Evolutionary conservation across 208 protist species (phyloP).

Genomic region (Naegleria lovaniensis): DNA sequence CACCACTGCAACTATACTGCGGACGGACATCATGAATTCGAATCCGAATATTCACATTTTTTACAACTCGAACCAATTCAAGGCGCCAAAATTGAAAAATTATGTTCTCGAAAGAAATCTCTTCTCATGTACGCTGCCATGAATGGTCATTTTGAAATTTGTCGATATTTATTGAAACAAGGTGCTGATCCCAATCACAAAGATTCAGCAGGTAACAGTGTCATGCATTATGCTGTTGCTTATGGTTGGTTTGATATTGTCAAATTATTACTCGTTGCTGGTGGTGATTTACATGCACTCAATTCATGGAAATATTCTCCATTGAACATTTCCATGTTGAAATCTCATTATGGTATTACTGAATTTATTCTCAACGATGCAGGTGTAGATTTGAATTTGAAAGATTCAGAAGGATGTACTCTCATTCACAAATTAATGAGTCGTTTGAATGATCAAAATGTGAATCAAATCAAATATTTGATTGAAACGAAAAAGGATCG

Average conservation of each 20-base stretch:
- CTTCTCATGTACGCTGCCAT: background rate
- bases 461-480: background rate
- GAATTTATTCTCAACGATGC: background rate
- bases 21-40: too few relatives aligned
- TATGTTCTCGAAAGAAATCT: background rate
- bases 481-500: background rate
- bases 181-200: constrained; percentile 10
- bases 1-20: too few relatives aligned
- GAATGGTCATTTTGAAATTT: constrained; percentile 30
- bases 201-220: background rate
- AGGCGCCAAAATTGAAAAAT: background rate
- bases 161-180: background rate
- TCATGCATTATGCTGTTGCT: constrained; percentile 27
- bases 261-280: background rate
- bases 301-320: constrained; percentile 6
- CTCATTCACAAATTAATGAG: background rate
- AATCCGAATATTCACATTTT: background rate
- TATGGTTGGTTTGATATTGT: constrained; percentile 25
- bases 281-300: background rate
- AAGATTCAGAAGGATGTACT: background rate
- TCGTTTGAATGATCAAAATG: background rate
- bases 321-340: background rate
- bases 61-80: background rate
- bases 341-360: background rate
- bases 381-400: constrained; percentile 2